phyloP scores from a whole-genome alignment of 495 filamentous ascomycete genomes.

The Trichoderma virens region DNA sequence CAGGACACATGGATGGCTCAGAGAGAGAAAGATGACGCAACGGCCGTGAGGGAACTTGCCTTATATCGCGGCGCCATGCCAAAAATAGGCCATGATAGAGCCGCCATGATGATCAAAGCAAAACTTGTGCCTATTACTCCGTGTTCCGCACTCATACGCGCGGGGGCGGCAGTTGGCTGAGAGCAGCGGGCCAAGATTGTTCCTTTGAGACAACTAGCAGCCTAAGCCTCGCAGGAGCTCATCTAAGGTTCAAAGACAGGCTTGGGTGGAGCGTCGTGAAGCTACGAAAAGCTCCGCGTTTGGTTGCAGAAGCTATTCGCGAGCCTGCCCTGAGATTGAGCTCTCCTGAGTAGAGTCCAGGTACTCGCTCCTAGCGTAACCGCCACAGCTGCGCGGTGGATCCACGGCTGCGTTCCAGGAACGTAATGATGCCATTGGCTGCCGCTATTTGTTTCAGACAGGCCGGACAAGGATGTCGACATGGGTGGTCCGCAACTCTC shows the following conservation, averaged over 20 bases:
- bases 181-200: neutral
- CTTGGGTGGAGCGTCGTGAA: neutral
- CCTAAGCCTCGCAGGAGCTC: neutral
- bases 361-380: neutral
- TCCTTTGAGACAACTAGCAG: neutral
- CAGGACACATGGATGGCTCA: no score
- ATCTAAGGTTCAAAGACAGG: neutral
- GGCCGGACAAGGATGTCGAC: neutral
- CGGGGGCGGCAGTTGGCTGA: neutral
- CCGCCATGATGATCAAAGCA: neutral
- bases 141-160: conserved; percentile 1
- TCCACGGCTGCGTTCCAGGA: neutral
- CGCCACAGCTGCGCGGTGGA: neutral
- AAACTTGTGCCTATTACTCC: neutral
- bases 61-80: neutral
- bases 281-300: conserved; percentile 1
- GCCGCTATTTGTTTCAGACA: neutral
- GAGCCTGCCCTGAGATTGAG: neutral
- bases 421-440: neutral
- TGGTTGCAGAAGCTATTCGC: neutral
- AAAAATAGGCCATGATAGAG: neutral
- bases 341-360: neutral
- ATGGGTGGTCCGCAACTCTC: neutral
- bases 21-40: neutral
- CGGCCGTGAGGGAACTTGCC: neutral